These are phyloP conservation scores for Micromonas commoda DNA, from an alignment of 139 green algal species.

Conservation along the genomic window DNA sequence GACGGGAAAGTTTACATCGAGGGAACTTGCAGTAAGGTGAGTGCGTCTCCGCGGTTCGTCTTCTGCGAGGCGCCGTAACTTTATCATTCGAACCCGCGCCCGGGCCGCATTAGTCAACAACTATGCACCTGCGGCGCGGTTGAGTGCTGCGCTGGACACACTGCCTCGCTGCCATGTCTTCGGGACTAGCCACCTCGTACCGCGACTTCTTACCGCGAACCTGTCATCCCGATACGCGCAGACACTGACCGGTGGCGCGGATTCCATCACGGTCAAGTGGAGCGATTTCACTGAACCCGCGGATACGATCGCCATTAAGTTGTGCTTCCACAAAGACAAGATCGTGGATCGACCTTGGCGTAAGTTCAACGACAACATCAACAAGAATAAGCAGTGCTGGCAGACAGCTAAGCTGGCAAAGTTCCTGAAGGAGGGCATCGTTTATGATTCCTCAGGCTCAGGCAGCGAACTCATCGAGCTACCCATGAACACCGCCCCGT, in stretches of 20 bases:
- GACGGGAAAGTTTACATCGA: too few relatives aligned
- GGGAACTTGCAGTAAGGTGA: too few relatives aligned
- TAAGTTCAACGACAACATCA: constrained; percentile 14
- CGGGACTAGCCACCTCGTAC: background rate
- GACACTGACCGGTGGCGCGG: background rate
- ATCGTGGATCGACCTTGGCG: constrained; percentile 6
- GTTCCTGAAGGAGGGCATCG: background rate
- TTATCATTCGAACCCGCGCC: too few relatives aligned
- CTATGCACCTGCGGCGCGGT: too few relatives aligned
- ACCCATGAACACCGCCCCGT: background rate
- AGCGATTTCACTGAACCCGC: background rate
- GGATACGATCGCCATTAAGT: background rate
- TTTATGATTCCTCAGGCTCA: background rate
- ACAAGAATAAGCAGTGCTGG: constrained; percentile 26
- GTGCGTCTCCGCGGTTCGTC: too few relatives aligned
- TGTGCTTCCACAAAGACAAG: constrained; percentile 10
- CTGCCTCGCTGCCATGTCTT: background rate
- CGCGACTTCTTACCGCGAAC: too few relatives aligned
- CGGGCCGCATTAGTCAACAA: too few relatives aligned
- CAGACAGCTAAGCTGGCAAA: background rate
- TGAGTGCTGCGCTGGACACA: too few relatives aligned
- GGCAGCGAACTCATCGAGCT: background rate
- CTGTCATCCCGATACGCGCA: too few relatives aligned
- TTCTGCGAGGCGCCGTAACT: too few relatives aligned
- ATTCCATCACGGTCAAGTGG: background rate